phyloP scores from a whole-genome alignment of 2,329 filamentous ascomycete genomes.

The Didymella keratinophila region DNA sequence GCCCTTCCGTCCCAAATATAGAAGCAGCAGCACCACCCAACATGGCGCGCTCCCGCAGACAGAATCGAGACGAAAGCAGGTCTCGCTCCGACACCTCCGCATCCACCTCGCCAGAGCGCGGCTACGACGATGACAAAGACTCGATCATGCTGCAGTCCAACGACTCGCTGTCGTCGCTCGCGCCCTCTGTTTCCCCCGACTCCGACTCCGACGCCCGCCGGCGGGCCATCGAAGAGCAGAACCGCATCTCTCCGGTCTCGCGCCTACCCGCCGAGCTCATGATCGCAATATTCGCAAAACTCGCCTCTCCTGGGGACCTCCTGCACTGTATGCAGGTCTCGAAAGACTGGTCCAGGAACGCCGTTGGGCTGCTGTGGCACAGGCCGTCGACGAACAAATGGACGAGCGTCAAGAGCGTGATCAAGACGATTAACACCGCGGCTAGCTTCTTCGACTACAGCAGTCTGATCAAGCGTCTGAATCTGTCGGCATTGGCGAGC shows the following conservation, averaged over 20 bases:
- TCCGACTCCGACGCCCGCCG: slow-evolving; percentile 71
- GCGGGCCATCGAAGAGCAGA: slow-evolving; percentile 66
- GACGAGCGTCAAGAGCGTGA: slow-evolving; percentile 81
- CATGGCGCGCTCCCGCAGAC: slow-evolving; percentile 47
- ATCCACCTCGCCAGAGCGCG: slow-evolving; percentile 76
- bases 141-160: slow-evolving; percentile 84
- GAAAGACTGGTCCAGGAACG: slow-evolving; percentile 89
- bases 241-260: slow-evolving; percentile 79
- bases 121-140: slow-evolving; percentile 90
- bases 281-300: slow-evolving; percentile 88
- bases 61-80: slow-evolving; percentile 43
- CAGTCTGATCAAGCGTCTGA: slow-evolving; percentile 89
- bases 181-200: slow-evolving; percentile 80
- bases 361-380: slow-evolving; percentile 94
- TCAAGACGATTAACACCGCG: slow-evolving; percentile 74
- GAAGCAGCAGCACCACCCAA: slow-evolving; percentile 15
- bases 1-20: background rate
- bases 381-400: slow-evolving; percentile 89
- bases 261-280: slow-evolving; percentile 92
- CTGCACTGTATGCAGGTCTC: slow-evolving; percentile 93
- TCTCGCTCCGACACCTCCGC: slow-evolving; percentile 64
- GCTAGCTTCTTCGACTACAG: slow-evolving; percentile 88
- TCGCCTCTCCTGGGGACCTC: slow-evolving; percentile 78
- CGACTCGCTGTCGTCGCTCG: slow-evolving; percentile 91
- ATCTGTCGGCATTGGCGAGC: slow-evolving; percentile 79